A percentile compares a stretch with the other conserved stretches of the same genome.
phyloP scores from a whole-genome alignment of 148 eudicot genomes.

The Euryodendron excelsum region DNA sequence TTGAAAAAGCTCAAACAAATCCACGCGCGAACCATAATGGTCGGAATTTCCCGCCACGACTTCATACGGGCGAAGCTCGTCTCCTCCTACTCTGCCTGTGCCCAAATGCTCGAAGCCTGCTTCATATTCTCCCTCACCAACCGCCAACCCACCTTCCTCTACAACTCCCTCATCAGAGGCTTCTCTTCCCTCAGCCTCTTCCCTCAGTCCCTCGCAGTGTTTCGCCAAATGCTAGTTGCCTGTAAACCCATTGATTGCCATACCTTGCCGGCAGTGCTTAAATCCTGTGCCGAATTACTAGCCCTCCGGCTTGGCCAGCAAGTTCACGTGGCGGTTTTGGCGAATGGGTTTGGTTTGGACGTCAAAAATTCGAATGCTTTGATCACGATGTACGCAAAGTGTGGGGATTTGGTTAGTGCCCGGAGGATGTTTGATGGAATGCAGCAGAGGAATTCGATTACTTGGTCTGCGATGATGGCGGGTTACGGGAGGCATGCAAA shows the following conservation, averaged over 20 bases:
- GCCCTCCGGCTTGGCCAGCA: slow-evolving; percentile 31
- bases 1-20: slow-evolving; percentile 29
- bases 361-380: slow-evolving; percentile 42
- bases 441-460: slow-evolving; percentile 33
- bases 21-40: slow-evolving; percentile 34
- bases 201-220: slow-evolving; percentile 31
- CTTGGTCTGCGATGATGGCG: slow-evolving; percentile 56
- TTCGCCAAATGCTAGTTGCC: slow-evolving; percentile 31
- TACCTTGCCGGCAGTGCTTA: slow-evolving; percentile 49
- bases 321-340: slow-evolving; percentile 33
- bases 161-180: slow-evolving; percentile 52
- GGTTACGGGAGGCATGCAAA: slow-evolving; percentile 46
- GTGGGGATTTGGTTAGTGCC: slow-evolving; percentile 44
- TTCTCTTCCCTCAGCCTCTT: slow-evolving; percentile 31
- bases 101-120: slow-evolving; percentile 40
- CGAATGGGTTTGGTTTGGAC: slow-evolving; percentile 41
- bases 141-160: slow-evolving; percentile 46
- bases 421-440: slow-evolving; percentile 49
- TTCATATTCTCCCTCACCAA: slow-evolving; percentile 40
- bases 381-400: slow-evolving; percentile 47
- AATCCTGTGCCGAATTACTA: slow-evolving; percentile 34
- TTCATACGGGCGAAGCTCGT: slow-evolving; percentile 49
- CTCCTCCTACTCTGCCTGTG: slow-evolving; percentile 43
- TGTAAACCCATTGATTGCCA: slow-evolving; percentile 35
- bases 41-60: slow-evolving; percentile 38